A percentile compares a stretch with the other conserved stretches of the same genome.
Evolutionary conservation across 305 asterid species (phyloP).

Genomic region (Nicotiana rustica): DNA sequence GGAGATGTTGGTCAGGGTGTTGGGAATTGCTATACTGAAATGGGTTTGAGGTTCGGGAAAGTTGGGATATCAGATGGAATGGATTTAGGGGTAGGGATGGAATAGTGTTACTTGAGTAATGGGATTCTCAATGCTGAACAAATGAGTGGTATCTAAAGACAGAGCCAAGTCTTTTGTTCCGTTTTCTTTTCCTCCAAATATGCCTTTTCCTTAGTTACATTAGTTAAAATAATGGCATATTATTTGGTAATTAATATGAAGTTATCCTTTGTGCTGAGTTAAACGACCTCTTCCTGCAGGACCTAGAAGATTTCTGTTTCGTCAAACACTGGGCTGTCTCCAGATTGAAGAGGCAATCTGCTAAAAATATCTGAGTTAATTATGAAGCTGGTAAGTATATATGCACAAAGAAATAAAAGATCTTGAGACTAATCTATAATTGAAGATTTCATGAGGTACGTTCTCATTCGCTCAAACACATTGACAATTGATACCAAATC

Average conservation of each 20-base stretch:
- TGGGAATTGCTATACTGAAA: slow-evolving; percentile 55
- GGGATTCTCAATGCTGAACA: slow-evolving; percentile 56
- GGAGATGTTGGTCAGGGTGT: slow-evolving; percentile 30
- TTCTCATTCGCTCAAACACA: no score
- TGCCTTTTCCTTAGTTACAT: neutral
- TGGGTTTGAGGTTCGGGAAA: slow-evolving; percentile 70
- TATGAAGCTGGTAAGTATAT: no score
- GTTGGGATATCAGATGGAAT: slow-evolving; percentile 55
- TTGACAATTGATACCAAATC: no score
- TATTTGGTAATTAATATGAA: slow-evolving; percentile 10
- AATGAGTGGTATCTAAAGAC: slow-evolving; percentile 46
- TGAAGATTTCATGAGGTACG: no score
- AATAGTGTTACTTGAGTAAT: slow-evolving; percentile 55
- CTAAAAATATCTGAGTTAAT: neutral
- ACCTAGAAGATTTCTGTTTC: slow-evolving; percentile 84
- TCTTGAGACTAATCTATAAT: no score
- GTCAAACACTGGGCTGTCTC: slow-evolving; percentile 85
- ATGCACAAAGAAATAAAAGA: no score
- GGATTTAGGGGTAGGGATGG: slow-evolving; percentile 53
- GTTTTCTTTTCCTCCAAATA: neutral
- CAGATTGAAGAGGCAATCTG: slow-evolving; percentile 88
- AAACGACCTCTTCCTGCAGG: slow-evolving; percentile 57
- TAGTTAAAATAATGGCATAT: neutral
- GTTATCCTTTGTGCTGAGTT: slow-evolving; percentile 31
- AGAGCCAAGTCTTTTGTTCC: neutral